Conservation (phyloP, 1,139 yeast genomes). For the Zygosaccharomyces sapae region DNA sequence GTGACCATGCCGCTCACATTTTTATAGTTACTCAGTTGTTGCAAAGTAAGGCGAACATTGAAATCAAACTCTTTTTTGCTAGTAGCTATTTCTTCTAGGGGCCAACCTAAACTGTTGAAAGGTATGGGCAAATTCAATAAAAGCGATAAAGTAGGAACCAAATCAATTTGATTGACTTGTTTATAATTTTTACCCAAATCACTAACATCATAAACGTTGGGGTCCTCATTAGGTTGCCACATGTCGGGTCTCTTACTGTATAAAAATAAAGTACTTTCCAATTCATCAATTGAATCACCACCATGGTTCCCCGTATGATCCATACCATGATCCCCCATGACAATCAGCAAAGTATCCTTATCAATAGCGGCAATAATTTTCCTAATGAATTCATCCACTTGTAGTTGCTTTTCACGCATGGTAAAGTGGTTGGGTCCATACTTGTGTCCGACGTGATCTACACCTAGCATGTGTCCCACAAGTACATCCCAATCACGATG, state of each 20-base stretch:
- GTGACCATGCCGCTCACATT: slow-evolving; percentile 41
- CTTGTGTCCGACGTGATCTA: slow-evolving; percentile 96
- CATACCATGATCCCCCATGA: slow-evolving; percentile 98
- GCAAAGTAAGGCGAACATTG: slow-evolving; percentile 40
- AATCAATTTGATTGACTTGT: slow-evolving; percentile 78
- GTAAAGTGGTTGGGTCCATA: slow-evolving; percentile 86
- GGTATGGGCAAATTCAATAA: slow-evolving; percentile 89
- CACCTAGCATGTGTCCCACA: slow-evolving; percentile 92
- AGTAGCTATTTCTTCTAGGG: slow-evolving; percentile 64
- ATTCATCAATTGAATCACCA: slow-evolving; percentile 84
- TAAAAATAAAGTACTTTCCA: slow-evolving; percentile 82
- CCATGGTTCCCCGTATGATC: slow-evolving; percentile 95
- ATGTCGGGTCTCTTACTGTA: slow-evolving; percentile 52
- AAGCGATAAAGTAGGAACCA: slow-evolving; percentile 80
- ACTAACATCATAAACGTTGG: slow-evolving; percentile 42
- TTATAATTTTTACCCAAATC: slow-evolving; percentile 51
- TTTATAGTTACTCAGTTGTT: slow-evolving; percentile 58
- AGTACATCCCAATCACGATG: slow-evolving; percentile 68
- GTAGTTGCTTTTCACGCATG: slow-evolving; percentile 73
- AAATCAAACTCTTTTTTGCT: slow-evolving; percentile 32
- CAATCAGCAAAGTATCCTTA: slow-evolving; percentile 72
- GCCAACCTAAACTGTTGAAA: slow-evolving; percentile 84
- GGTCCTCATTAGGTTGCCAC: slow-evolving; percentile 20
- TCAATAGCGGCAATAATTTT: slow-evolving; percentile 56
- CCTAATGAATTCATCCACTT: slow-evolving; percentile 65